Base-by-base conservation (phyloP, 768 basidiomycete genomes). In the Coprinopsis strossmayeri region DNA sequence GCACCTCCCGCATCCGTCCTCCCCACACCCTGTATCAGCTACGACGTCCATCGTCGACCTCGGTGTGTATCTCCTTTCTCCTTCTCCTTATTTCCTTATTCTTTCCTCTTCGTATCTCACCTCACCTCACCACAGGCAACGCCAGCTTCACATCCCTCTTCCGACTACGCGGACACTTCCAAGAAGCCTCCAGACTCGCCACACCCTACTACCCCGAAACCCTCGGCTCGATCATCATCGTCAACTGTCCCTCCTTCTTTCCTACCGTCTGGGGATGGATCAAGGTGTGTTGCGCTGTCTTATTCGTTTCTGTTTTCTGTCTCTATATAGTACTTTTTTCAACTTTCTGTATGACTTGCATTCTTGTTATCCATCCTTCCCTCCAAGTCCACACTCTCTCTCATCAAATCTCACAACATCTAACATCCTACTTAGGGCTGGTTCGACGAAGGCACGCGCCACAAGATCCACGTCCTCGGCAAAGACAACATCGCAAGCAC, bases 171-270 rank as follows among this genome's bases (percentile, higher is more conserved):
- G 65, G 59, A 38, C 87, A 88, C 60, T 76, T 91, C 15, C 82
- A 87, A 54, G 82, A 90, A 58, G 85, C 89, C 0, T 82, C 83
- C 4, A 68, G 68, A 17, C 72, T 91, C 34, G 86, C 85, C 0
- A 87, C 84, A 0, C 85, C 84, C 5, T 83, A 89, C 56, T 91
- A 91, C 60, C 87, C 89, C 1, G 89, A 91, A 63, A 88, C 87
- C 0, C 68, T 90, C 34, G 68, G 75, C 55, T 72, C 75, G 28
- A 77, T 84, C 55, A 81, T 73, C 10, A 64, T 92, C 46, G 81
- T 92, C 46, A 91, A 91, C 54, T 81, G 87, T 0, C 90, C 91
- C 0, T 69, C 79, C 0, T 92, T 90, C 70, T 92, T 92, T 63
- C 78, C 84, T 2, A 87, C 82, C 1, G 70, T 91, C 9, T 92